These are phyloP conservation scores for Inosperma sp. DNA, from an alignment of 768 basidiomycete species.

Conservation along the genomic window DNA sequence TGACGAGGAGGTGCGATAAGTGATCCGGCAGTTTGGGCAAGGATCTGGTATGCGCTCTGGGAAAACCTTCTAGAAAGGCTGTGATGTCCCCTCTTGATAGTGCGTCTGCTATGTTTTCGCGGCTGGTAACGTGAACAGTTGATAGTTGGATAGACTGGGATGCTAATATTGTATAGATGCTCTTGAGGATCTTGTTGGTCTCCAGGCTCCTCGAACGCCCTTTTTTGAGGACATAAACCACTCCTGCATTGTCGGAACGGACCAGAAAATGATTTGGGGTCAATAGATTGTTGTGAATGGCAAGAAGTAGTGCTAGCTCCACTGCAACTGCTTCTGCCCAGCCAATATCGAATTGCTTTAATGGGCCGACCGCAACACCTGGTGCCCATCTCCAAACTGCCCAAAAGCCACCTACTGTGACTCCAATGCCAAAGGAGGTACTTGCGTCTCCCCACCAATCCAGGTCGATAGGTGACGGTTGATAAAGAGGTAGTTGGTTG, in stretches of 20 bases:
- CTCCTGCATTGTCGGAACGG: conserved; percentile 34
- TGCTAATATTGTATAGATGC: conserved; percentile 8
- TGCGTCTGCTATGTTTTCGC: conserved; percentile 14
- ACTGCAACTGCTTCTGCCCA: conserved; percentile 30
- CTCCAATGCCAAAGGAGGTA: conserved; percentile 38
- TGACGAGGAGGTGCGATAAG: conserved; percentile 6
- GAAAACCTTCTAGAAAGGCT: conserved; percentile 12
- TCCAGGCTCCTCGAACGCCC: conserved; percentile 17
- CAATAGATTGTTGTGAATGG: conserved; percentile 7
- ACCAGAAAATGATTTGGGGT: conserved; percentile 20
- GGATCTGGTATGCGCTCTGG: neutral
- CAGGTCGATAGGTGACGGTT: conserved; percentile 9
- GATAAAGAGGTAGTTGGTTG: conserved; percentile 14
- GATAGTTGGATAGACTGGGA: neutral
- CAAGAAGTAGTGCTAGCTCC: conserved; percentile 20
- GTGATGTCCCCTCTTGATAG: conserved; percentile 17
- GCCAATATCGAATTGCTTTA: conserved; percentile 19
- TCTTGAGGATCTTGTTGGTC: conserved; percentile 16
- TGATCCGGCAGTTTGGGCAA: conserved; percentile 1
- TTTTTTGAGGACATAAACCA: conserved; percentile 26
- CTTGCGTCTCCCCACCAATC: conserved; percentile 35
- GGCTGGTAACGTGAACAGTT: conserved; percentile 7
- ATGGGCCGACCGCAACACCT: conserved; percentile 16
- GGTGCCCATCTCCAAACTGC: conserved; percentile 22
- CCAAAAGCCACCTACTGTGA: conserved; percentile 28